phyloP scores from a whole-genome alignment of 176 grass and related monocot species.

The Alopecurus myosuroides region DNA sequence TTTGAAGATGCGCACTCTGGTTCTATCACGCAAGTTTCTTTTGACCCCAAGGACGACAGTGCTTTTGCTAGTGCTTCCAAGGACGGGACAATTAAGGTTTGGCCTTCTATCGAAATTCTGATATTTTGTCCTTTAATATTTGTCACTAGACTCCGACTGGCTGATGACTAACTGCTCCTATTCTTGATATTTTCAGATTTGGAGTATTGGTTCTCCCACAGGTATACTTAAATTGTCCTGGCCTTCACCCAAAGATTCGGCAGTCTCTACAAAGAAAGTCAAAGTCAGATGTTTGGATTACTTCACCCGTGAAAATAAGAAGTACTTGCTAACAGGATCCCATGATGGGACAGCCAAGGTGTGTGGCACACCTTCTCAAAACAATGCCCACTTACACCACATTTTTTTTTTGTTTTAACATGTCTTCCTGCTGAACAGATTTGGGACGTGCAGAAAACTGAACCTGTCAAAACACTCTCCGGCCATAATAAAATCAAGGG shows the following conservation, averaged over 20 bases:
- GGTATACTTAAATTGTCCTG: too few relatives aligned
- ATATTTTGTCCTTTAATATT: background rate
- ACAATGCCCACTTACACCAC: background rate
- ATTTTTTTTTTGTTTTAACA: background rate
- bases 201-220: background rate
- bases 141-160: background rate
- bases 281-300: background rate
- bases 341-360: background rate
- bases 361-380: background rate
- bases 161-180: background rate
- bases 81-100: conserved; percentile 62
- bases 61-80: conserved; percentile 59
- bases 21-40: conserved; percentile 47
- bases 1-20: conserved; percentile 38
- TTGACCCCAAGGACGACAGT: conserved; percentile 41
- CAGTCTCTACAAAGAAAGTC: background rate
- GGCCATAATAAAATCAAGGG: background rate
- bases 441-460: background rate
- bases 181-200: background rate
- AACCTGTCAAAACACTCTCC: background rate
- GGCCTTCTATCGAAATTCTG: background rate
- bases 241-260: too few relatives aligned
- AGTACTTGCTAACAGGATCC: background rate
- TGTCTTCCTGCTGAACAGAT: background rate
- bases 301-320: background rate